Evolutionary conservation across 306 rosid genomes (phyloP), one percentile per base, ranked within the genome.

Genomic region (Morella rubra): DNA sequence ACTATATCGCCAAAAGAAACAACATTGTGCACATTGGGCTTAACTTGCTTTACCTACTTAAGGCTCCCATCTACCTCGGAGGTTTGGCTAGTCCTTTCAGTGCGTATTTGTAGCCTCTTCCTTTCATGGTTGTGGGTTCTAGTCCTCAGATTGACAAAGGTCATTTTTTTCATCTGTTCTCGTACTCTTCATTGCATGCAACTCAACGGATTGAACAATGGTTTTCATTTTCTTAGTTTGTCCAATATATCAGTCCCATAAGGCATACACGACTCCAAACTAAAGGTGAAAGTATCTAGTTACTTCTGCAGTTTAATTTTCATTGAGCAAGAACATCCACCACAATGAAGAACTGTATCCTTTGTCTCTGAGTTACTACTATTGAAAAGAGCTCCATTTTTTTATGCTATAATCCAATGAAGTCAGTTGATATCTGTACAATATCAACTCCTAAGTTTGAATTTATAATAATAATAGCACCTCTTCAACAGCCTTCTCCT

Each of bases 401-500:
- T 14, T 19, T 11, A 20, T 22, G 44, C 42, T 19, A n/a, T n/a
- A 4, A 7, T 49, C 65, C 11, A 58, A 58, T 58, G 41, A 44
- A 15, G 22, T 15, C 22, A 15, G 65, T 11, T 24, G 41, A 59
- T 24, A 59, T 22, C 37, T 5, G 18, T 20, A 11, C 32, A 9
- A 49, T 49, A 59, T 4, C 41, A 65, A 42, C 22, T 60, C 40
- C 3, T 10, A 58, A 65, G 49, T 41, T 44, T 27, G 18, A 41
- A 65, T 65, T 65, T 41, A 44, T 41, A 32, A 32, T 32, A 27
- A 42, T 65, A 79, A 59, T 11, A 49, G 70, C 81, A 92, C 97
- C 95, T 92, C 97, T 84, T 92, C 96, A 74, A 92, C 91, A 0
- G 87, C 97, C 82, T 80, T 92, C 77, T 88, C 96, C 79, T 84